Conservation (phyloP, 257 asterid species). For the Buddleja alternifolia region DNA sequence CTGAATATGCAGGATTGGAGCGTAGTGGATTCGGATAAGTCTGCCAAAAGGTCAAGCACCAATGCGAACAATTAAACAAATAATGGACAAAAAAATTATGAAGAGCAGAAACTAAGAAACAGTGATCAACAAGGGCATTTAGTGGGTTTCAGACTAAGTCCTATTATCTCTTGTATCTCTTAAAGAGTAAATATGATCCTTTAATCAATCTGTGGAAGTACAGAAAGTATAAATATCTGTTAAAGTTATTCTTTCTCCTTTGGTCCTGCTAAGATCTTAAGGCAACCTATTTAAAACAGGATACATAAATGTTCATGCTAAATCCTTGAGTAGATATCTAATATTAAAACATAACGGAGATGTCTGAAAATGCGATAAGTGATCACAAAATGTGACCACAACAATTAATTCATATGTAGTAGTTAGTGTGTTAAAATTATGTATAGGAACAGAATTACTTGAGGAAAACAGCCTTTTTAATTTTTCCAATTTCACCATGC, state of each 20-base stretch:
- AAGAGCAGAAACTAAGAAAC: not conserved
- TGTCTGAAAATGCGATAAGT: not conserved
- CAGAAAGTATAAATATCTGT: not conserved
- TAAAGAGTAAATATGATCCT: not conserved
- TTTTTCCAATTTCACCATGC: too few species aligned
- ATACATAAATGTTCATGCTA: not conserved
- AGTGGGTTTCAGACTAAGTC: constrained; percentile 10
- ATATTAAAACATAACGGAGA: not conserved
- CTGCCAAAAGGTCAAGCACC: constrained; percentile 44
- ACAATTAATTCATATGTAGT: constrained; percentile 8
- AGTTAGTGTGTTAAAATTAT: not conserved
- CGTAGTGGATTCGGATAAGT: constrained; percentile 63
- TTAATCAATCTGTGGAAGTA: constrained; percentile 17
- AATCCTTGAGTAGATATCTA: not conserved
- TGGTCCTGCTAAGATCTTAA: constrained; percentile 2
- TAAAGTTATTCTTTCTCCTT: not conserved
- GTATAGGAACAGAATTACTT: not conserved
- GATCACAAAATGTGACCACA: not conserved
- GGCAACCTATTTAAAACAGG: not conserved
- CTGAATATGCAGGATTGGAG: constrained; percentile 66
- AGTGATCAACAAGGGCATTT: constrained; percentile 16
- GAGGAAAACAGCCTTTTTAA: not conserved
- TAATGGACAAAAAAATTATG: not conserved
- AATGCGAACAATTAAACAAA: constrained; percentile 11
- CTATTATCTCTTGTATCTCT: constrained; percentile 10